Base-by-base conservation (phyloP, 345 rosid genomes). In the Boechera stricta region DNA sequence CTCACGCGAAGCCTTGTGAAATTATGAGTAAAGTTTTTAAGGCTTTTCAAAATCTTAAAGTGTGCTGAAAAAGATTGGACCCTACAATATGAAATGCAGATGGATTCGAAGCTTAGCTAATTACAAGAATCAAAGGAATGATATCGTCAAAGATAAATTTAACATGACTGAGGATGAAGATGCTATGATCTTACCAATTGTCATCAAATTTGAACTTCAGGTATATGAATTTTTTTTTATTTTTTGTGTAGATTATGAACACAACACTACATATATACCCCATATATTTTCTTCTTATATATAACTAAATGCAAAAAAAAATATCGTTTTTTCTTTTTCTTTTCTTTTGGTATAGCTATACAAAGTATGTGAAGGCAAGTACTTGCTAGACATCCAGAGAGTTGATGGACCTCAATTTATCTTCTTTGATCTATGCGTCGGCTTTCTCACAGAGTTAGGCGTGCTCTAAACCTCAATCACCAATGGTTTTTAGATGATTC, bases 151-250 rank as follows among this genome's bases (percentile, higher is more conserved):
- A 13, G 91, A 91, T 33, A 85, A 88, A 53, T 73, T 88, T 89
- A 44, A 36, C 84, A 84, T 88, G 62, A 77, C 82, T 38, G 88
- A 81, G 66, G 41, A 26, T 51, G 82, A 84, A 38, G 79, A 84
- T 35, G 71, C 71, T 45, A 29, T 60, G 13, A 82, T 66, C 73
- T 10, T 0, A 39, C 77, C 84, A 26, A 82, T 85, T 60, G 83
- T 87, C 4, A 84, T 93, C 69, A 88, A 91, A 83, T 91, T 93
- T 71, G 97, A 91, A 84, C 83, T 90, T 71, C 92, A 93, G 97
- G 98, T 90, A 83, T 29, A 29, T 3, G 32, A 29, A 29, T 1
- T 3, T 21, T 21, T 21, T 21, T 21, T 21, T 1, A 21, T 21
- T 21, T 21, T 21, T 21, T 21, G 21, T 21, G 21, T 21, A 21